Evolutionary conservation across 176 grass and related monocot species (phyloP), one percentile per base, ranked within the genome.

Genomic region (Oryza officinalis): DNA sequence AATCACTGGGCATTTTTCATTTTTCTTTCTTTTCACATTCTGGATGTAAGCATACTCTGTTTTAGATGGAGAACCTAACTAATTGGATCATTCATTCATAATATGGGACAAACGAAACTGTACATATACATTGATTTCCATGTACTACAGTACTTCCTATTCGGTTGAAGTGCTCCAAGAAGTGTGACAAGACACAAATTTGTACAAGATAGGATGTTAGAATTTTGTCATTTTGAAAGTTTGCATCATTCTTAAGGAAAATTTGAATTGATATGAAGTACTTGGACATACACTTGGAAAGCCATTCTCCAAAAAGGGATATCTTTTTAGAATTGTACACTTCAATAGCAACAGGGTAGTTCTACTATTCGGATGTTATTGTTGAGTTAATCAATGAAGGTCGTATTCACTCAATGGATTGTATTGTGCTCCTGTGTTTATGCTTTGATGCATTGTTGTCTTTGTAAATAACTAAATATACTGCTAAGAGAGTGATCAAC

Each of bases 391-490:
- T 38, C 37, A 38, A 38, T 38, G 37, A 38, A 8, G 37, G 37
- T 38, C 8, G 37, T 38, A 38, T 71, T 28, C 7, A 41, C 54
- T 14, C 15, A 28, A 32, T 72, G 43, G 17, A 52, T n/a, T 74
- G 26, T 8, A 9, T 38, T 38, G 37, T 38, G 63, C 17, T 75
- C 43, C 28, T 80, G 11, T 22, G 22, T n/a, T 3, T 76, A 59
- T 76, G 65, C n/a, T 31, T 85, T n/a, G 20, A 59, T 77, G 37
- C 37, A 10, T n/a, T 3, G 59, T 59, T 37, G 15, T 74, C 27
- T 66, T 66, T 86, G 9, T 76, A 61, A 23, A 47, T 20, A 71
- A 70, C 25, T 70, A 49, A 64, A 57, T 65, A 65, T 77, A 41
- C 30, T 70, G 2, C 6, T 27, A 18, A 72, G n/a, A 25, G 23